Percentiles rank a stretch among this genome's conserved stretches.
These are phyloP conservation scores for Secale cereale DNA, from an alignment of 176 grass and related monocot species.

Conservation along the genomic window DNA sequence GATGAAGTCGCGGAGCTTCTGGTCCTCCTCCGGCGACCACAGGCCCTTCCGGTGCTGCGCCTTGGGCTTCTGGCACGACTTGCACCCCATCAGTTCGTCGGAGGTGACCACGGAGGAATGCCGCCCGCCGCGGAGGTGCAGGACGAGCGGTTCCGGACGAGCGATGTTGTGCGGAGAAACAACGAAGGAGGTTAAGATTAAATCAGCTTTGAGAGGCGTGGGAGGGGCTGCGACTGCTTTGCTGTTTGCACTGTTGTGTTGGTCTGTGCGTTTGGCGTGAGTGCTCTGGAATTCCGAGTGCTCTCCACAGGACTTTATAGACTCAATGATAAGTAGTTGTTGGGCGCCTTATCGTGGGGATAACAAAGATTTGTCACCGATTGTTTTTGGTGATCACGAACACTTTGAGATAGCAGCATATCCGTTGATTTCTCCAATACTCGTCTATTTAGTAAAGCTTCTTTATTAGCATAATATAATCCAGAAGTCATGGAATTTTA, in stretches of 20 bases:
- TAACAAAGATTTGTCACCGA: conserved; percentile 2
- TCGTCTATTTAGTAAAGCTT: not conserved
- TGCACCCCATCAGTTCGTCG: conserved; percentile 58
- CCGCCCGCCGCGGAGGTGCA: not conserved
- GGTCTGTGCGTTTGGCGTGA: conserved; percentile 39
- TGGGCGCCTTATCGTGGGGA: not conserved
- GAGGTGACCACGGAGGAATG: not conserved
- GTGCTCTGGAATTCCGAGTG: not conserved
- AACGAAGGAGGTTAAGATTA: not conserved
- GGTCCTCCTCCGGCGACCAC: conserved; percentile 96
- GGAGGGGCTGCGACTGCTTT: not conserved
- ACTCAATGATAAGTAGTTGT: not conserved
- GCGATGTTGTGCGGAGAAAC: not conserved
- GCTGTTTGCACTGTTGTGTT: conserved; percentile 27
- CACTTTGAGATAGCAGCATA: not conserved
- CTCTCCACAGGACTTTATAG: conserved; percentile 25
- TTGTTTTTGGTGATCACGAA: not conserved
- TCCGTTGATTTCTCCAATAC: not conserved
- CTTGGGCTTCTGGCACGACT: conserved; percentile 86
- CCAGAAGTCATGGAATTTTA: too few species aligned
- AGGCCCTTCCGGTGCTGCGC: conserved; percentile 72
- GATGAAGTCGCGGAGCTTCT: conserved; percentile 76
- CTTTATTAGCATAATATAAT: too few species aligned
- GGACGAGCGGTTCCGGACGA: not conserved
- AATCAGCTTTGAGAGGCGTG: not conserved